These are phyloP conservation scores for Umbelopsis isabellina DNA, from an alignment of 192 early-diverging fungal genomes.

Conservation along the genomic window DNA sequence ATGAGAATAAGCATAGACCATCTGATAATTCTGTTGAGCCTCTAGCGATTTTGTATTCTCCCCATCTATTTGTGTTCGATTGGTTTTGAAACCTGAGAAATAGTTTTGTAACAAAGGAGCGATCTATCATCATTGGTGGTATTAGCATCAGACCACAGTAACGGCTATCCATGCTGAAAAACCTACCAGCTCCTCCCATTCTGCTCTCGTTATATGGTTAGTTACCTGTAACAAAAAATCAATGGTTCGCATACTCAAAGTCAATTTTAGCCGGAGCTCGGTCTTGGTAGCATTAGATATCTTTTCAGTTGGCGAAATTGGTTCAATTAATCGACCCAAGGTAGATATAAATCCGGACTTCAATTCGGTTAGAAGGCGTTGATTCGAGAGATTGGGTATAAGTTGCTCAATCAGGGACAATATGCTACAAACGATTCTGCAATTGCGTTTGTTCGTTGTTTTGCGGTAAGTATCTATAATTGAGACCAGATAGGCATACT, in stretches of 20 bases:
- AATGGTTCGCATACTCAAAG: constrained; percentile 43
- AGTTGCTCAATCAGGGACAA: constrained; percentile 39
- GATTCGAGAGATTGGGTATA: constrained; percentile 35
- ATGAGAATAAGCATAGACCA: constrained; percentile 62
- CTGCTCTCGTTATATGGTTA: constrained; percentile 26
- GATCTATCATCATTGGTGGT: constrained; percentile 40
- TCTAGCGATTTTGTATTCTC: constrained; percentile 43
- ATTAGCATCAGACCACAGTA: not conserved
- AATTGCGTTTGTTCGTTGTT: constrained; percentile 32
- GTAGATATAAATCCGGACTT: constrained; percentile 46
- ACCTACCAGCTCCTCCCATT: constrained; percentile 42
- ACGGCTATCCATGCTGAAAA: not conserved
- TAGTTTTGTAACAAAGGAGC: constrained; percentile 60
- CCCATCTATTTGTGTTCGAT: constrained; percentile 28
- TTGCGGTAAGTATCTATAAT: constrained; percentile 41
- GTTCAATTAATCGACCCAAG: constrained; percentile 43
- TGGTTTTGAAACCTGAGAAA: constrained; percentile 54
- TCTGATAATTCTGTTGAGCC: constrained; percentile 54
- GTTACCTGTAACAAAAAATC: constrained; percentile 35
- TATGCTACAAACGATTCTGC: constrained; percentile 36
- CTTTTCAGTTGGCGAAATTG: constrained; percentile 20
- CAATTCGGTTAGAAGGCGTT: constrained; percentile 39
- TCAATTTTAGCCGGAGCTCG: constrained; percentile 21
- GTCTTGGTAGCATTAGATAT: constrained; percentile 5
- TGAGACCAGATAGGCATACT: constrained; percentile 55